phyloP scores from a whole-genome alignment of 2,329 filamentous ascomycete species.

The Epichloe uncinata region DNA sequence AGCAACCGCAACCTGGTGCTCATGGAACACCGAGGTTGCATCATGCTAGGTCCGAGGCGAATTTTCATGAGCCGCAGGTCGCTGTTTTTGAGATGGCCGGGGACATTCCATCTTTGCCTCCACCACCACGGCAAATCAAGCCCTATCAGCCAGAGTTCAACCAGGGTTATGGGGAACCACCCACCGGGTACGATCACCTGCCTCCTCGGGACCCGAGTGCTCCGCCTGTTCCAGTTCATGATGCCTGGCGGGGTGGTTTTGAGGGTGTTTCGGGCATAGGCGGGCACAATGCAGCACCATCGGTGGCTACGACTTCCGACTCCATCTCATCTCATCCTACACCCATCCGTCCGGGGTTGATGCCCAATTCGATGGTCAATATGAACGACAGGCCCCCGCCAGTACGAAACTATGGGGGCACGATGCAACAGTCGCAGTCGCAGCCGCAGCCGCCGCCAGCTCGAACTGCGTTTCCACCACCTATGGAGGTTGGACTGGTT shows the following conservation, averaged over 20 bases:
- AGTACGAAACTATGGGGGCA: slow-evolving; percentile 39
- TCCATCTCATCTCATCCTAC: slow-evolving; percentile 46
- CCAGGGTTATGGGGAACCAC: slow-evolving; percentile 12
- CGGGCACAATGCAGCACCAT: slow-evolving; percentile 13
- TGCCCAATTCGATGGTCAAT: slow-evolving; percentile 43
- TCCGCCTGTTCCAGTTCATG: slow-evolving; percentile 13
- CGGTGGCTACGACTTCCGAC: slow-evolving; percentile 27
- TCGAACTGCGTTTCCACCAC: not conserved
- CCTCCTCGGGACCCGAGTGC: slow-evolving; percentile 19
- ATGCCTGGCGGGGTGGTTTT: not conserved
- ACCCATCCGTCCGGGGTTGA: slow-evolving; percentile 49
- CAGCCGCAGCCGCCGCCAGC: slow-evolving; percentile 9
- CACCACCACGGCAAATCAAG: slow-evolving; percentile 25
- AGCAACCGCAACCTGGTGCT: slow-evolving; percentile 34
- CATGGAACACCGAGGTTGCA: slow-evolving; percentile 40
- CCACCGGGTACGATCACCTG: slow-evolving; percentile 14
- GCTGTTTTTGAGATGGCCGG: slow-evolving; percentile 63
- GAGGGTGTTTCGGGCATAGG: not conserved
- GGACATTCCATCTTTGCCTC: slow-evolving; percentile 45
- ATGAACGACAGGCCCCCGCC: slow-evolving; percentile 45
- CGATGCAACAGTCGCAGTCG: slow-evolving; percentile 24
- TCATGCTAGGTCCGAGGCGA: slow-evolving; percentile 53
- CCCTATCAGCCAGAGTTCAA: slow-evolving; percentile 15
- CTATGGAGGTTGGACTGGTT: not conserved
- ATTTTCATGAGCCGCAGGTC: slow-evolving; percentile 48